Conservation (phyloP, 2,329 filamentous ascomycete species). For the Trichoderma sp. region DNA sequence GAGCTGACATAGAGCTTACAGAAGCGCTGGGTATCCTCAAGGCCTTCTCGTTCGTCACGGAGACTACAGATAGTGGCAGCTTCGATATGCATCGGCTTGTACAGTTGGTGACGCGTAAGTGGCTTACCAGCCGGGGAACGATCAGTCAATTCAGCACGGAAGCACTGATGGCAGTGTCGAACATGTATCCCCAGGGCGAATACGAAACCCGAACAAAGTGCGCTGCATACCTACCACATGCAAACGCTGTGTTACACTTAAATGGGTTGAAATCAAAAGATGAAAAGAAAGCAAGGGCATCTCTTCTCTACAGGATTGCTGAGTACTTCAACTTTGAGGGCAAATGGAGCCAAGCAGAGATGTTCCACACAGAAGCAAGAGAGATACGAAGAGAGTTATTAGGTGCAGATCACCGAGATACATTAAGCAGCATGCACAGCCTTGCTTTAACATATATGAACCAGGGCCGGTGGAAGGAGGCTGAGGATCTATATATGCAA, state of each 20-base stretch:
- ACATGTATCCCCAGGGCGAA: not conserved
- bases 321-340: not conserved
- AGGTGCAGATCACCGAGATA: not conserved
- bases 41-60: not conserved
- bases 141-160: not conserved
- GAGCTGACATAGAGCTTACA: not conserved
- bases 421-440: not conserved
- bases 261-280: not conserved
- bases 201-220: not conserved
- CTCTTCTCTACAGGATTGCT: not conserved
- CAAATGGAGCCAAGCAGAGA: not conserved
- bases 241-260: not conserved
- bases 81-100: not conserved
- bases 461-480: not conserved
- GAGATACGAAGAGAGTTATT: not conserved
- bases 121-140: not conserved
- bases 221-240: not conserved
- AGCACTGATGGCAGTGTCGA: not conserved
- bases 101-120: not conserved
- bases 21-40: not conserved
- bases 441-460: not conserved
- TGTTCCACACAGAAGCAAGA: accelerated
- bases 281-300: not conserved
- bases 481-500: not conserved
- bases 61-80: not conserved